These are phyloP conservation scores for Hanseniaspora jakobsenii DNA, from an alignment of 805 yeast species.

Conservation along the genomic window DNA sequence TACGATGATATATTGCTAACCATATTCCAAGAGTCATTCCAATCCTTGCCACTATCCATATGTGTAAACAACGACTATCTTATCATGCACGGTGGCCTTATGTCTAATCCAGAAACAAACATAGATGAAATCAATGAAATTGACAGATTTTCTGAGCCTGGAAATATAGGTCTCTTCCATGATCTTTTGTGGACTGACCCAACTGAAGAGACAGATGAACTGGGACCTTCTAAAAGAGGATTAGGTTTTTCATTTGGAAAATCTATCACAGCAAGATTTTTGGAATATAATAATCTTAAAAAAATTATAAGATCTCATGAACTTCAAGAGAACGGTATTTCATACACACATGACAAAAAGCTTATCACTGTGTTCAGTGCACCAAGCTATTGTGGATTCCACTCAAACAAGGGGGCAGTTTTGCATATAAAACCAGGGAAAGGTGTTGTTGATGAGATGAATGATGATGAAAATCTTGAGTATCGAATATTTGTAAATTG, in stretches of 20 bases:
- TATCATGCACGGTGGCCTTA: slow-evolving; percentile 92
- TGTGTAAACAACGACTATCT: slow-evolving; percentile 66
- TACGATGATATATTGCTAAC: slow-evolving; percentile 69
- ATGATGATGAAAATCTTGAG: slow-evolving; percentile 39
- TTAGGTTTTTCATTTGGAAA: slow-evolving; percentile 96
- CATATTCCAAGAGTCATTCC: slow-evolving; percentile 77
- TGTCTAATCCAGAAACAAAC: slow-evolving; percentile 61
- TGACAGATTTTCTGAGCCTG: slow-evolving; percentile 75
- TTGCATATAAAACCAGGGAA: slow-evolving; percentile 48
- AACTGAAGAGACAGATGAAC: slow-evolving; percentile 52
- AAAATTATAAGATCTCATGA: slow-evolving; percentile 90
- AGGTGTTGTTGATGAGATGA: slow-evolving; percentile 28
- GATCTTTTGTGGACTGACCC: slow-evolving; percentile 98
- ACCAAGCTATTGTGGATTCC: slow-evolving; percentile 90
- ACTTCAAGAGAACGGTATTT: slow-evolving; percentile 84
- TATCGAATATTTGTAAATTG: slow-evolving; percentile 40
- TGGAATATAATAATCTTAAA: slow-evolving; percentile 55
- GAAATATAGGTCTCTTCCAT: slow-evolving; percentile 86
- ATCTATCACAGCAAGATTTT: slow-evolving; percentile 73
- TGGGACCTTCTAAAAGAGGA: slow-evolving; percentile 85
- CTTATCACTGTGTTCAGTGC: slow-evolving; percentile 94
- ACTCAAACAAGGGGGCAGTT: slow-evolving; percentile 83
- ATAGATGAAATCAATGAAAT: slow-evolving; percentile 62
- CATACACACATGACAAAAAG: slow-evolving; percentile 73
- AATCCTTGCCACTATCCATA: slow-evolving; percentile 74